Conservation (phyloP, 1,139 yeast genomes). For the Geotrichum carabidarum region DNA sequence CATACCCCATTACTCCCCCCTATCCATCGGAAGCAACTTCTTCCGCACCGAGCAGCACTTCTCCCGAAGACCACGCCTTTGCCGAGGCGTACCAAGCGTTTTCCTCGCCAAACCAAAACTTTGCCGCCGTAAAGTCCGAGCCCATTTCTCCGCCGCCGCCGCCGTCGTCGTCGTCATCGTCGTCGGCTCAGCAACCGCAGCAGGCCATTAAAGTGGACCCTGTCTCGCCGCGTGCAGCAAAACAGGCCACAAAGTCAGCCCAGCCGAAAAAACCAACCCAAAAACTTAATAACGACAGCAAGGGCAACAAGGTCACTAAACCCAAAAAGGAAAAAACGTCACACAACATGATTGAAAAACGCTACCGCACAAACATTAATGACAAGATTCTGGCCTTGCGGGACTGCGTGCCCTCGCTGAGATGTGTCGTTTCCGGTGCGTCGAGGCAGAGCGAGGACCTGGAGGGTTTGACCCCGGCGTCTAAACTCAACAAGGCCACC, state of each 20-base stretch:
- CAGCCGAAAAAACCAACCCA: neutral
- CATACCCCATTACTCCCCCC: conserved; percentile 19
- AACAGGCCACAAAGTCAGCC: neutral
- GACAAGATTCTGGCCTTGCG: conserved; percentile 65
- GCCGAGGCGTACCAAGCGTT: neutral
- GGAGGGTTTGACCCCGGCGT: conserved; percentile 85
- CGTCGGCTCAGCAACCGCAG: neutral
- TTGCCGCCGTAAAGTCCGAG: conserved; percentile 1
- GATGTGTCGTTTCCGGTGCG: conserved; percentile 34
- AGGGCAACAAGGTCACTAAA: conserved; percentile 30
- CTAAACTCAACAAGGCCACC: conserved; percentile 81
- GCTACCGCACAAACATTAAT: conserved; percentile 71
- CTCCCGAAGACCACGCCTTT: conserved; percentile 30
- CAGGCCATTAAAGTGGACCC: neutral
- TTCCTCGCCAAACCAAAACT: neutral
- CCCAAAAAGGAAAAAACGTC: conserved; percentile 53
- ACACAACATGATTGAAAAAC: conserved; percentile 74
- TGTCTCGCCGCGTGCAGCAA: neutral
- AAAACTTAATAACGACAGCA: neutral
- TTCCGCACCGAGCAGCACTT: conserved; percentile 27
- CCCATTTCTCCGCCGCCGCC: neutral
- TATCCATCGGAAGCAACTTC: conserved; percentile 14
- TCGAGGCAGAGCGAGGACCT: conserved; percentile 46
- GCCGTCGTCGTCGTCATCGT: too few relatives aligned
- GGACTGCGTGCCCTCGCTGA: conserved; percentile 66